Evolutionary conservation across 192 early-diverging fungal genomes (phyloP).

Genomic region (Phlyctochytrium arcticum): DNA sequence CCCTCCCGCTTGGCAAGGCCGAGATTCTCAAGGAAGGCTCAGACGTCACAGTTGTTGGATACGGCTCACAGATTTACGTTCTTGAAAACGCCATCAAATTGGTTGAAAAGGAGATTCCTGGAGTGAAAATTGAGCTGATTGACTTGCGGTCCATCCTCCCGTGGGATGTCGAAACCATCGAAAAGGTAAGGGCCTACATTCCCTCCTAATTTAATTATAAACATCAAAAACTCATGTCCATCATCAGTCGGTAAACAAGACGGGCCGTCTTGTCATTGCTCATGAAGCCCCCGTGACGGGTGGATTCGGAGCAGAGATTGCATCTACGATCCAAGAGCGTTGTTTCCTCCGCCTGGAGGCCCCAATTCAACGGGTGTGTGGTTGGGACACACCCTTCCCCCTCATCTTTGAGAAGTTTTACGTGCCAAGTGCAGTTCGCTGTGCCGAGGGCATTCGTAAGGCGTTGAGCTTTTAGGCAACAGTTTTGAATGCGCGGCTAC

Average conservation of each 20-base stretch:
- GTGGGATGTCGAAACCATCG: conserved; percentile 88
- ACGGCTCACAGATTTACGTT: conserved; percentile 90
- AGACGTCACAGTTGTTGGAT: conserved; percentile 88
- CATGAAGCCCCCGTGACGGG: conserved; percentile 90
- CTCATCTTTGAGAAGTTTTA: conserved; percentile 92
- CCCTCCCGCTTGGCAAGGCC: conserved; percentile 85
- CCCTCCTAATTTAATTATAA: not conserved
- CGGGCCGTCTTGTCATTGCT: conserved; percentile 84
- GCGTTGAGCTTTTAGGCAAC: conserved; percentile 57
- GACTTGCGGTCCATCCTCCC: conserved; percentile 88
- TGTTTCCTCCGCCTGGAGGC: conserved; percentile 90
- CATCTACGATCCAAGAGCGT: conserved; percentile 79
- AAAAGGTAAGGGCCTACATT: conserved; percentile 36
- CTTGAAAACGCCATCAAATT: conserved; percentile 86
- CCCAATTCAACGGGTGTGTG: conserved; percentile 86
- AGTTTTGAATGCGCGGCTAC: too few species aligned
- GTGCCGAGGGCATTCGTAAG: conserved; percentile 83
- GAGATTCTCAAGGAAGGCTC: conserved; percentile 83
- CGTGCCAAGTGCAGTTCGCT: conserved; percentile 78
- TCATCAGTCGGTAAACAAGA: conserved; percentile 79
- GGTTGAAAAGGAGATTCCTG: conserved; percentile 81
- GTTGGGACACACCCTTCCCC: conserved; percentile 89
- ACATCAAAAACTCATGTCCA: too few species aligned
- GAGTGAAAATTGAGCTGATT: conserved; percentile 84
- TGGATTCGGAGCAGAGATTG: conserved; percentile 90